These are phyloP conservation scores for Saccharomycopsis lassenensis DNA, from an alignment of 805 yeast genomes.

Conservation along the genomic window DNA sequence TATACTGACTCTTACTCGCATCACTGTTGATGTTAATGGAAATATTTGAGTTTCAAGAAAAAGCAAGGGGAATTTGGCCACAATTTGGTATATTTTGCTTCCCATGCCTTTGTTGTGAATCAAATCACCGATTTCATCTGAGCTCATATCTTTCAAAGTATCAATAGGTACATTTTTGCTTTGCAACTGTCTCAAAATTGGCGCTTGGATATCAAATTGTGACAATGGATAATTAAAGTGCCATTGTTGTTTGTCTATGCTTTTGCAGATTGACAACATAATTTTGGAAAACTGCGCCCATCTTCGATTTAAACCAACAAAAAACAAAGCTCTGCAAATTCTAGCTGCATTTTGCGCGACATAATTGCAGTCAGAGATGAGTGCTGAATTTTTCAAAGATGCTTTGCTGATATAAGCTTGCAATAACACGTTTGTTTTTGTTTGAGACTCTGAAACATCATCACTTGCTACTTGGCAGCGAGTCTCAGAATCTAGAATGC, in stretches of 20 bases:
- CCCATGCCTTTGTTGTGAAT: constrained; percentile 81
- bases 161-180: constrained; percentile 61
- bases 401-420: constrained; percentile 84
- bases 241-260: constrained; percentile 82
- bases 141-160: constrained; percentile 56
- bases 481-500: constrained; percentile 44
- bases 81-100: constrained; percentile 39
- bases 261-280: constrained; percentile 71
- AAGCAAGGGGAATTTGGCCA: constrained; percentile 67
- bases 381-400: constrained; percentile 62
- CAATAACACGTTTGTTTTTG: constrained; percentile 76
- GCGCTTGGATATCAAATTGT: constrained; percentile 74
- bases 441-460: constrained; percentile 61
- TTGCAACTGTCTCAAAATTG: constrained; percentile 50
- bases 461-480: constrained; percentile 81
- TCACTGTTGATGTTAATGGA: constrained; percentile 80
- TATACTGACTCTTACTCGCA: constrained; percentile 64
- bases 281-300: constrained; percentile 81
- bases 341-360: constrained; percentile 94
- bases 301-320: constrained; percentile 76
- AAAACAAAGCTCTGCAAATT: constrained; percentile 81
- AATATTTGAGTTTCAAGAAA: constrained; percentile 70
- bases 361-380: constrained; percentile 78
- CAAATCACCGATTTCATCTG: constrained; percentile 76
- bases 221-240: constrained; percentile 79